Conservation (phyloP, 2,329 filamentous ascomycete genomes). For the Periglandula ipomoeae region DNA sequence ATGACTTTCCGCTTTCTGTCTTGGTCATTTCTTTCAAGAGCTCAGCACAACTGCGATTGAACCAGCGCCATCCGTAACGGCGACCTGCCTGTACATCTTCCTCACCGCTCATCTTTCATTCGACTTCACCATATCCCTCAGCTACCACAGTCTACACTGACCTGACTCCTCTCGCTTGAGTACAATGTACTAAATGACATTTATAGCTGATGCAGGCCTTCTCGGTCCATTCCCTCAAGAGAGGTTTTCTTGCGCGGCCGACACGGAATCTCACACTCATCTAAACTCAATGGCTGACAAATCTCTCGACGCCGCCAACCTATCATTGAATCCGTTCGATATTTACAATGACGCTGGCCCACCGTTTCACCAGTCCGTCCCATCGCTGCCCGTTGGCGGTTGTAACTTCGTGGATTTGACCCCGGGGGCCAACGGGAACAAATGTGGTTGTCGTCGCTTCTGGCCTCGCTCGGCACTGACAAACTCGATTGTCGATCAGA, state of each 20-base stretch:
- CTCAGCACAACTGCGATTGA: neutral
- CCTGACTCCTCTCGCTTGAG: neutral
- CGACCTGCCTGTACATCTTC: neutral
- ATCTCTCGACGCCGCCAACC: conserved; percentile 35
- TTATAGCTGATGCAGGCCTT: neutral
- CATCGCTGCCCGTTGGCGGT: conserved; percentile 38
- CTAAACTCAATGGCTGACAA: conserved; percentile 38
- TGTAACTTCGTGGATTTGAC: conserved; percentile 51
- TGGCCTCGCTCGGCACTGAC: conserved; percentile 37
- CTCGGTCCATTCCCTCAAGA: neutral
- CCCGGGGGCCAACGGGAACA: conserved; percentile 40
- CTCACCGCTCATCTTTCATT: neutral
- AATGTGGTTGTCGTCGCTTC: conserved; percentile 53
- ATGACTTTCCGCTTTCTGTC: neutral
- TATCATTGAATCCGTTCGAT: conserved; percentile 41
- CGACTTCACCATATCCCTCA: neutral
- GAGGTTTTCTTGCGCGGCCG: neutral
- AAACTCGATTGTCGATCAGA: conserved; percentile 30
- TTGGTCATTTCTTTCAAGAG: neutral
- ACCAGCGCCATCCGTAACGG: neutral
- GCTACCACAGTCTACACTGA: neutral
- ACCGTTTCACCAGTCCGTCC: conserved; percentile 15
- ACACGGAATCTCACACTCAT: neutral
- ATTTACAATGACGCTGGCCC: conserved; percentile 41
- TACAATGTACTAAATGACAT: neutral